A percentile compares a stretch with the other conserved stretches of the same genome.
Conservation (phyloP, 192 early-diverging fungal species). For the Coemansia sp. region DNA sequence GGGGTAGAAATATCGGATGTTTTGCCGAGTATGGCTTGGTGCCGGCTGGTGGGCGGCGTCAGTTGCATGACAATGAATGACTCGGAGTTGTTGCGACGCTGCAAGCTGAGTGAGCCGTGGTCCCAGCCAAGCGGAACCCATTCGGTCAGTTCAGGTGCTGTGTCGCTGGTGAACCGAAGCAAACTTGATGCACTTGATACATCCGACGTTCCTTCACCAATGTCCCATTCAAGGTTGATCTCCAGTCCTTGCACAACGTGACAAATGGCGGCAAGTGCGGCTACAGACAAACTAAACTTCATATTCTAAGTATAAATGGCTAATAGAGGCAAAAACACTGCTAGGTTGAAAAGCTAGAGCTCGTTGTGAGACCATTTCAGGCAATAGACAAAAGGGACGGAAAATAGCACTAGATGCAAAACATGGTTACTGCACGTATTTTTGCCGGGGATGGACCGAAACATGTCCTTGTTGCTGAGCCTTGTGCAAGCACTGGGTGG, state of each 20-base stretch:
- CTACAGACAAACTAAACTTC: too few relatives aligned
- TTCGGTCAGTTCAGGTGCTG: conserved; percentile 35
- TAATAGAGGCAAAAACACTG: too few relatives aligned
- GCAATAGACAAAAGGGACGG: too few relatives aligned
- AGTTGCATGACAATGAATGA: conserved; percentile 34
- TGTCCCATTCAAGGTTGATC: conserved; percentile 39
- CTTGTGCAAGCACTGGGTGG: too few relatives aligned
- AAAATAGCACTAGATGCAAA: too few relatives aligned
- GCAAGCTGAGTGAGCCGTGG: conserved; percentile 36
- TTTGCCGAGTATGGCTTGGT: conserved; percentile 29
- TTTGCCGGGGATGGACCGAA: too few relatives aligned
- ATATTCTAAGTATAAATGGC: too few relatives aligned
- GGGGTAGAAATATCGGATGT: conserved; percentile 14
- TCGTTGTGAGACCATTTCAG: too few relatives aligned
- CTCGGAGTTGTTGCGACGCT: conserved; percentile 19
- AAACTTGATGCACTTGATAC: conserved; percentile 38
- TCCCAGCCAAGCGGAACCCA: conserved; percentile 44
- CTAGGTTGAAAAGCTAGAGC: too few relatives aligned
- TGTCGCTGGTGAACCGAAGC: conserved; percentile 39
- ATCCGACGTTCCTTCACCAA: conserved; percentile 10
- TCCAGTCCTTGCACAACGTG: conserved; percentile 4
- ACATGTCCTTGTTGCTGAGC: too few relatives aligned
- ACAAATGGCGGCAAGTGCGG: too few relatives aligned
- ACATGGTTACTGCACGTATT: too few relatives aligned
- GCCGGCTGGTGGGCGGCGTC: conserved; percentile 22